phyloP scores from a whole-genome alignment of 2,329 filamentous ascomycete species.

The Juglanconis sp. region DNA sequence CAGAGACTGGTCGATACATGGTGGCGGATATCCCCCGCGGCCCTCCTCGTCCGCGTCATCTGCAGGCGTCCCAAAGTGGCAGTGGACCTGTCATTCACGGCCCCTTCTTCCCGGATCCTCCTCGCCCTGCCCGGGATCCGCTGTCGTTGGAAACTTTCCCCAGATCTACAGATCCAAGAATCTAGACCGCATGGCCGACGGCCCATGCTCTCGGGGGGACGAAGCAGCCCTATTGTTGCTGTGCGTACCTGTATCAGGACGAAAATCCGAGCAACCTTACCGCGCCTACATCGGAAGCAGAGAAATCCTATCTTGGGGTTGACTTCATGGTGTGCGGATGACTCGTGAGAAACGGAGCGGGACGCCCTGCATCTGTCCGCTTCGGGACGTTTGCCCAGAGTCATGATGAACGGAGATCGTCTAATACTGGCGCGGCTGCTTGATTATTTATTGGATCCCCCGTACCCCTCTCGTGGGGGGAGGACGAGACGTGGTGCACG shows the following conservation, averaged over 20 bases:
- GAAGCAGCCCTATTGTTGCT: too few relatives aligned
- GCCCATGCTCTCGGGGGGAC: background rate
- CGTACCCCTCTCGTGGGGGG: background rate
- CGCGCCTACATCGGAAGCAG: too few relatives aligned
- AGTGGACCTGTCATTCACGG: background rate
- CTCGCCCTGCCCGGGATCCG: background rate
- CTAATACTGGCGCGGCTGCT: background rate
- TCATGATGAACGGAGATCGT: background rate
- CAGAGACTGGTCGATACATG: too few relatives aligned
- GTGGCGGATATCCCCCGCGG: too few relatives aligned
- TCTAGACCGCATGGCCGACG: background rate
- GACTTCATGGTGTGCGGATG: too few relatives aligned
- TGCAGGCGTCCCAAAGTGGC: constrained; percentile 10
- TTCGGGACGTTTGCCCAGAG: background rate
- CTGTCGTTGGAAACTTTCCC: background rate
- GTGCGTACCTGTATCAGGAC: too few relatives aligned
- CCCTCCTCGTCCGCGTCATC: background rate
- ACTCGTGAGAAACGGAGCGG: too few relatives aligned
- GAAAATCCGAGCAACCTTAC: too few relatives aligned
- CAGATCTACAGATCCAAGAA: background rate
- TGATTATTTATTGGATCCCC: background rate
- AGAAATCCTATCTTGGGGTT: too few relatives aligned
- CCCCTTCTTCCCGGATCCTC: background rate
- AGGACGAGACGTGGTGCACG: background rate
- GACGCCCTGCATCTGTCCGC: background rate